Conservation (phyloP, 2,329 filamentous ascomycete species). For the Ceratocystis cubensis region DNA sequence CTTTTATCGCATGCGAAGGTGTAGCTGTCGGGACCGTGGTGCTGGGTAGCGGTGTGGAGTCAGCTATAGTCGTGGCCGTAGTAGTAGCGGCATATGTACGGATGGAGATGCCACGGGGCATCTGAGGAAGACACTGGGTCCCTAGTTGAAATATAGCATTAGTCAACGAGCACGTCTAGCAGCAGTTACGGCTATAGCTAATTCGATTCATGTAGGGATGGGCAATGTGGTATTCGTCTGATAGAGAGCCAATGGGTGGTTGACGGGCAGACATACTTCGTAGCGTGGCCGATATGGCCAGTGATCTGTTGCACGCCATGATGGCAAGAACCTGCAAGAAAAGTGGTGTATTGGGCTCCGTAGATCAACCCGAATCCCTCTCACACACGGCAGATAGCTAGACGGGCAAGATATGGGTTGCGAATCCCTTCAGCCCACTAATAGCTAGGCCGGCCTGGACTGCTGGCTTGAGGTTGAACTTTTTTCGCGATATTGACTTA, state of each 20-base stretch:
- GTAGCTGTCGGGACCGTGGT: slow-evolving; percentile 21
- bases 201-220: background rate
- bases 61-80: slow-evolving; percentile 21
- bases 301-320: slow-evolving; percentile 12
- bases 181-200: background rate
- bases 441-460: background rate
- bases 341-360: background rate
- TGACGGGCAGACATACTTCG: slow-evolving; percentile 11
- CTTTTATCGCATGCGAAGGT: slow-evolving; percentile 38
- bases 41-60: slow-evolving; percentile 23
- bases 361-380: background rate
- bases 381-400: background rate
- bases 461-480: slow-evolving; percentile 18
- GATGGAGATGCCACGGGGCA: slow-evolving; percentile 11
- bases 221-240: background rate
- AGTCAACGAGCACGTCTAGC: background rate
- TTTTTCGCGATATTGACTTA: slow-evolving; percentile 20
- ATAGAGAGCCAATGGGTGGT: background rate
- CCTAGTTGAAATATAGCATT: slow-evolving; percentile 1
- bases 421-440: slow-evolving; percentile 12
- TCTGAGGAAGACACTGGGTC: slow-evolving; percentile 4
- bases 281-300: slow-evolving; percentile 14
- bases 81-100: slow-evolving; percentile 27
- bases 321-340: background rate
- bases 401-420: background rate